Evolutionary conservation across 1,284 basidiomycete genomes (phyloP).

Genomic region (Stygiomarasmius scandens): DNA sequence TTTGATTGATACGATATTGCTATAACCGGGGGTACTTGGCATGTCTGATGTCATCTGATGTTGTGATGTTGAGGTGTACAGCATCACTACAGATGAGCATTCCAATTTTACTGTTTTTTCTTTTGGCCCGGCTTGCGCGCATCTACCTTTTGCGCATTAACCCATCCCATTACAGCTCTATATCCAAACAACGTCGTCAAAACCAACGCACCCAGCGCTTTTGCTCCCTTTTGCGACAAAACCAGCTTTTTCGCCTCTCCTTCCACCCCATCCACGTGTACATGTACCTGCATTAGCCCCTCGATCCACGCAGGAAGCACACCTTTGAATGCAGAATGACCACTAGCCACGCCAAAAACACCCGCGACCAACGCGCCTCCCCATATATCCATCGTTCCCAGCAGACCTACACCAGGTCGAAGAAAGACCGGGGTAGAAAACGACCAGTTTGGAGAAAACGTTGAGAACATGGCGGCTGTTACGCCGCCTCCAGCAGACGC

Average conservation of each 20-base stretch:
- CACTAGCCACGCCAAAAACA: constrained; percentile 32
- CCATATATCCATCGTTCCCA: constrained; percentile 46
- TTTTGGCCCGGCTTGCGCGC: no score
- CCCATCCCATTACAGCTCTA: constrained; percentile 21
- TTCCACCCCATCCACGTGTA: neutral
- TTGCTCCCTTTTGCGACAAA: constrained; percentile 29
- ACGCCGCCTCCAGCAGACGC: constrained; percentile 46
- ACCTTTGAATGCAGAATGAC: constrained; percentile 31
- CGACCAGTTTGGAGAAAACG: constrained; percentile 43
- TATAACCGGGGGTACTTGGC: no score
- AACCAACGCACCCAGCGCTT: constrained; percentile 31
- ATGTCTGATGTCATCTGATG: no score
- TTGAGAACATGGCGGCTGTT: constrained; percentile 41
- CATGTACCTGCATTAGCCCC: neutral
- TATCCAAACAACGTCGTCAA: constrained; percentile 34
- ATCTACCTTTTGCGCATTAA: neutral
- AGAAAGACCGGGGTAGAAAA: constrained; percentile 44
- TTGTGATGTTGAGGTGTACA: no score
- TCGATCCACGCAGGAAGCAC: constrained; percentile 10
- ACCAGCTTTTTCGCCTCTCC: neutral
- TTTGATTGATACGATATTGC: no score
- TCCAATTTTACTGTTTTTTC: no score
- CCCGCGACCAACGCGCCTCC: constrained; percentile 44
- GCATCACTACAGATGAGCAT: no score
- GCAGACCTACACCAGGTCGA: constrained; percentile 36